phyloP scores from a whole-genome alignment of 1,139 yeast genomes.

The Nakaseomyces bracarensis region DNA sequence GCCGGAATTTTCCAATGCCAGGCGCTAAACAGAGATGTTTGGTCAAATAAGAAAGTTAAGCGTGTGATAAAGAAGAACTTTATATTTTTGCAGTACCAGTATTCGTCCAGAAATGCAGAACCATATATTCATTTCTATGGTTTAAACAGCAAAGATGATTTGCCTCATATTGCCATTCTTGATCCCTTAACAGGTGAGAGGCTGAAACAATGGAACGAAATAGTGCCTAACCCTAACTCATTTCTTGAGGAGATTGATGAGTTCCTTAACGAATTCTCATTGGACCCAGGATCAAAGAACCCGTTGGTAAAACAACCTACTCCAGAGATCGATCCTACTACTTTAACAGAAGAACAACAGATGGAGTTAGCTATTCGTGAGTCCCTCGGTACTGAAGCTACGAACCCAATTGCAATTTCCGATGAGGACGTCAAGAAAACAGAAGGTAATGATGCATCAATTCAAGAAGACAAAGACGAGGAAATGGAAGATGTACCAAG shows the following conservation, averaged over 20 bases:
- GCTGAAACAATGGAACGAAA: conserved; percentile 58
- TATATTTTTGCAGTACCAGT: conserved; percentile 72
- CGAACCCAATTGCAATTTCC: conserved; percentile 12
- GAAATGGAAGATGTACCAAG: conserved; percentile 1
- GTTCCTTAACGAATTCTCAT: conserved; percentile 56
- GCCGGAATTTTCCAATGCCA: conserved; percentile 80
- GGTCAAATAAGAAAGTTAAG: conserved; percentile 70
- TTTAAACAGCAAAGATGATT: conserved; percentile 39
- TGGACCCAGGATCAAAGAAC: conserved; percentile 57
- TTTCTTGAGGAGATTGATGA: conserved; percentile 57
- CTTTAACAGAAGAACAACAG: conserved; percentile 78
- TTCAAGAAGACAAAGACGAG: conserved; percentile 7
- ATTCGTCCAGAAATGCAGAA: conserved; percentile 65
- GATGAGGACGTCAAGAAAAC: conserved; percentile 17
- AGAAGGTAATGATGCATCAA: conserved; percentile 14
- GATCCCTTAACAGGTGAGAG: conserved; percentile 96
- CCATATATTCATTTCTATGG: conserved; percentile 67
- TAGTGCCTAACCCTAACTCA: conserved; percentile 47
- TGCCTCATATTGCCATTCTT: conserved; percentile 84
- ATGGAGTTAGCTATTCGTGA: conserved; percentile 68
- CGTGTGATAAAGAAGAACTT: conserved; percentile 58
- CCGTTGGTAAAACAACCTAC: conserved; percentile 47
- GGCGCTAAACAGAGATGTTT: conserved; percentile 82
- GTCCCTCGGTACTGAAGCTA: conserved; percentile 38
- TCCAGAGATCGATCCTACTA: conserved; percentile 46